Percentiles rank a stretch among this genome's conserved stretches.
These are phyloP conservation scores for Pythium sukuiense DNA, from an alignment of 352 stramenopile genomes.

Conservation along the genomic window DNA sequence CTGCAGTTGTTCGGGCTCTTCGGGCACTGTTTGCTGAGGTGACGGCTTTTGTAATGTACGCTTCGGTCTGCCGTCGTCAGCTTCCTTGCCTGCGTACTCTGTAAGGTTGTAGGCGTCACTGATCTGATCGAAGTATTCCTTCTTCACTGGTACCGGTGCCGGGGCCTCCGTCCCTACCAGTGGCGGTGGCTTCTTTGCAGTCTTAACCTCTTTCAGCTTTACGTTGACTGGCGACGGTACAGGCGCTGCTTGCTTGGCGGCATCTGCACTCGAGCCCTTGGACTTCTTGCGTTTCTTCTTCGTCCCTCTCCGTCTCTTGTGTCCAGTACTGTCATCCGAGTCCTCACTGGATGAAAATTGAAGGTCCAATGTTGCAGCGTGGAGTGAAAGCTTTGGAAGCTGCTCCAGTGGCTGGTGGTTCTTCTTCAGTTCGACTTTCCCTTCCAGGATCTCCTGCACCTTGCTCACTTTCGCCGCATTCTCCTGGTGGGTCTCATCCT, in stretches of 20 bases:
- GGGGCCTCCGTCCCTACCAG: constrained; percentile 13
- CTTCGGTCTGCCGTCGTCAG: constrained; percentile 27
- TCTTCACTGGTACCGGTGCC: constrained; percentile 17
- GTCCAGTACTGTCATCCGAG: constrained; percentile 24
- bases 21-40: neutral
- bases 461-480: constrained; percentile 15
- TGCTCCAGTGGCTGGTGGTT: constrained; percentile 18
- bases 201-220: constrained; percentile 42
- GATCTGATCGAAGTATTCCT: constrained; percentile 53
- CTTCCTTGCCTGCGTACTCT: constrained; percentile 33
- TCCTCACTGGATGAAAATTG: constrained; percentile 38
- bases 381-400: neutral
- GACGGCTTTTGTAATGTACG: neutral
- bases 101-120: constrained; percentile 48
- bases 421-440: constrained; percentile 20
- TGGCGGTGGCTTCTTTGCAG: constrained; percentile 20
- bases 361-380: constrained; percentile 8
- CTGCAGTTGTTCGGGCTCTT: neutral
- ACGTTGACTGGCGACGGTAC: constrained; percentile 14
- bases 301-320: constrained; percentile 40
- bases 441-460: constrained; percentile 29
- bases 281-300: constrained; percentile 50
- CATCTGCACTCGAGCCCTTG: constrained; percentile 14
- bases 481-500: neutral
- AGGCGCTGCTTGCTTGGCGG: constrained; percentile 20